Evolutionary conservation across 2,329 filamentous ascomycete genomes (phyloP), one percentile per base, ranked within the genome.

Genomic region (Diaporthe amygdali): DNA sequence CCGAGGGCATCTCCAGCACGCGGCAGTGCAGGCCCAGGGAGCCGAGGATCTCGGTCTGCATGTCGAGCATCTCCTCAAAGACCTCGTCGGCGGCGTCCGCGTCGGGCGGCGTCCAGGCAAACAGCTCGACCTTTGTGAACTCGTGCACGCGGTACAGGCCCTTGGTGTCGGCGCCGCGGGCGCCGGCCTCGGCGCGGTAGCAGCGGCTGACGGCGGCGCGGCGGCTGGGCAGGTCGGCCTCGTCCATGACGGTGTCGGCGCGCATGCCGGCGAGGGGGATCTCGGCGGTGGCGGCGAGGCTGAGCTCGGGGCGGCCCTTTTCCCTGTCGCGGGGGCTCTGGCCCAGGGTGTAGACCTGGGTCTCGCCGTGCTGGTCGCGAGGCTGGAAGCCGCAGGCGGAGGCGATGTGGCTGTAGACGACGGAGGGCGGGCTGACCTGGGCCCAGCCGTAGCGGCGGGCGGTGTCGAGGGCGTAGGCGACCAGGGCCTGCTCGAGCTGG

Each of bases 101-200:
- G 67, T 90, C 86, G 1, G 93, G 90, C 37, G 87, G 77, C 5
- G 94, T 93, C 96, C 96, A 99, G 0, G 93, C 95, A 79, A 99
- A 98, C 86, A 99, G 91, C 82, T 99, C 96, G 0, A 99, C 96
- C 81, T 99, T 99, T 34, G 95, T 97, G 82, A 99, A 99, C 82
- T 99, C 96, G 82, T 99, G 96, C 4, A 99, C 96, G 34, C 96
- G 92, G 83, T 98, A 99, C 2, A 99, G 85, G 6, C 96, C 96
- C 83, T 97, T 98, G 2, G 95, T 97, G 76, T 96, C 94, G 30
- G 93, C 91, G 37, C 96, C 96, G 47, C 96, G 88, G 0, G 95
- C 94, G 39, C 96, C 96, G 0, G 96, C 96, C 83, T 99, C 96
- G 54, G 96, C 96, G 66, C 96, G 93, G 82, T 97, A 99, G 85